phyloP scores from a whole-genome alignment of 805 yeast species.

The Zygotorulaspora danielsina region DNA sequence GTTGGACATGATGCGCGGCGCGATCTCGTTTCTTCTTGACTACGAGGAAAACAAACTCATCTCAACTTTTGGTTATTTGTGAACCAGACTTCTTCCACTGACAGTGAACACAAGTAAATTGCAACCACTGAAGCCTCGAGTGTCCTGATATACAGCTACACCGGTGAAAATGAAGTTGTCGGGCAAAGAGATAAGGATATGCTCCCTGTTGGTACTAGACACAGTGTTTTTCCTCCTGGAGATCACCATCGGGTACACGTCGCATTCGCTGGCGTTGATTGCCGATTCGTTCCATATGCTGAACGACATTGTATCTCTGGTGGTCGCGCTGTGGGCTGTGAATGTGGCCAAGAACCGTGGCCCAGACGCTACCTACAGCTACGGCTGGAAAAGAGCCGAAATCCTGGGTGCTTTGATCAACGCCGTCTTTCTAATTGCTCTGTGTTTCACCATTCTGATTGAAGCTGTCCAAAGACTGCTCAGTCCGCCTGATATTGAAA shows the following conservation, averaged over 20 bases:
- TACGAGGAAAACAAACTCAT: no score
- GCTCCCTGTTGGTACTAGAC: slow-evolving; percentile 68
- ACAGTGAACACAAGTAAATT: no score
- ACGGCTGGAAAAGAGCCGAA: slow-evolving; percentile 98
- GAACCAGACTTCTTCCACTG: no score
- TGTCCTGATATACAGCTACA: no score
- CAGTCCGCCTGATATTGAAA: slow-evolving; percentile 70
- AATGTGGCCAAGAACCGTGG: slow-evolving; percentile 74
- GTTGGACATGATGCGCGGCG: no score
- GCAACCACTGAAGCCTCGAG: no score
- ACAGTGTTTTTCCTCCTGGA: slow-evolving; percentile 81
- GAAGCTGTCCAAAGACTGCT: slow-evolving; percentile 91
- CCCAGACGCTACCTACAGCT: slow-evolving; percentile 86
- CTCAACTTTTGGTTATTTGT: no score
- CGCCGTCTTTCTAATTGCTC: slow-evolving; percentile 87
- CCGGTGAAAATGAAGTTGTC: slow-evolving; percentile 12
- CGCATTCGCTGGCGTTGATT: slow-evolving; percentile 87
- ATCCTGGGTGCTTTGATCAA: slow-evolving; percentile 91
- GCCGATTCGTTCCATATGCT: slow-evolving; percentile 98
- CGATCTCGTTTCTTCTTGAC: no score
- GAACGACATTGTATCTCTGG: slow-evolving; percentile 83
- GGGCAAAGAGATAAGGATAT: slow-evolving; percentile 67
- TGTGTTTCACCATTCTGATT: slow-evolving; percentile 85
- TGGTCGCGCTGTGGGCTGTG: slow-evolving; percentile 96
- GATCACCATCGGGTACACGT: slow-evolving; percentile 80